Conservation (phyloP, 129 eudicot genomes). For the Mikania micrantha region DNA sequence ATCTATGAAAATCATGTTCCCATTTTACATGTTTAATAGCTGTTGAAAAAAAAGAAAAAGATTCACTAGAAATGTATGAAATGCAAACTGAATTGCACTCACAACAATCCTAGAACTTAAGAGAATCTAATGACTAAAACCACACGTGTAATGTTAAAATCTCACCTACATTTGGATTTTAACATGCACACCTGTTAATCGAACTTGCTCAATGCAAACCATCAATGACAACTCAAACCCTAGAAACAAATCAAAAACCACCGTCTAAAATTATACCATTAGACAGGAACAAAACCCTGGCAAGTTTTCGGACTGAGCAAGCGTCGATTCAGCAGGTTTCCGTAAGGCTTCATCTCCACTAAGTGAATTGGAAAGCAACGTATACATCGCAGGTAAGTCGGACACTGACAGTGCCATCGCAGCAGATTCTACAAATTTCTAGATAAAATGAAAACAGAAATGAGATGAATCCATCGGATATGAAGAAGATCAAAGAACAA, state of each 20-base stretch:
- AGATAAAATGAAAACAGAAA: background rate
- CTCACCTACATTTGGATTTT: background rate
- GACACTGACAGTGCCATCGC: conserved; percentile 76
- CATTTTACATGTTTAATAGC: too few relatives aligned
- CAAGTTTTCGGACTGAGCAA: conserved; percentile 69
- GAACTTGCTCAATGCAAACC: background rate
- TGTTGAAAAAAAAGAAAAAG: too few relatives aligned
- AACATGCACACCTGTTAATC: conserved; percentile 8
- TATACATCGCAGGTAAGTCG: conserved; percentile 80
- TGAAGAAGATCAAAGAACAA: background rate
- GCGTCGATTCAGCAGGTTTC: conserved; percentile 75
- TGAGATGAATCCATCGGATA: conserved; percentile 10
- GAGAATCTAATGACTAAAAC: background rate
- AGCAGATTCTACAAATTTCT: conserved; percentile 9
- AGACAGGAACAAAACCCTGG: conserved; percentile 94
- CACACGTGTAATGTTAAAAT: background rate
- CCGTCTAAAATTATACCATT: conserved; percentile 39
- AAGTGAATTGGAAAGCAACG: conserved; percentile 67
- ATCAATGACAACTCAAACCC: conserved; percentile 21
- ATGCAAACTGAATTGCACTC: background rate
- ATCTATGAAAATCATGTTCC: background rate
- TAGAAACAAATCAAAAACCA: background rate
- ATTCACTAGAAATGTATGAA: background rate
- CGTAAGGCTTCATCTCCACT: conserved; percentile 62
- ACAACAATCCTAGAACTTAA: conserved; percentile 15